Base-by-base conservation (phyloP, 805 yeast species). In the Starmerella lactis-condensi region DNA sequence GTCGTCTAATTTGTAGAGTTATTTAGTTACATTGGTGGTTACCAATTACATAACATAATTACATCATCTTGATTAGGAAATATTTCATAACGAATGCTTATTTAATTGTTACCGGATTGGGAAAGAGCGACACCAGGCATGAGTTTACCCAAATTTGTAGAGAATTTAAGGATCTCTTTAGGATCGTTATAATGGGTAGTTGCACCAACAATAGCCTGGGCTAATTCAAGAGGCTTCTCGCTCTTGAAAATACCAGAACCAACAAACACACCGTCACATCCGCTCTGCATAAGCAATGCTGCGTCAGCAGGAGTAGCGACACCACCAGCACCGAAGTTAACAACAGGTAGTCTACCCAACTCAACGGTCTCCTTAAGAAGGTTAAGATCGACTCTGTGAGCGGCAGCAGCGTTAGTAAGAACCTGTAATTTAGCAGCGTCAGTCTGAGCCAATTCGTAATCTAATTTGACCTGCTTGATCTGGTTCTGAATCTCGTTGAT, bases 291-390 rank as follows among this genome's bases (percentile, higher is more conserved):
- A 53, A 78, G 69, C 40, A 77, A 56, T 14, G 89, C 89, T 17
- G 91, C 91, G 52, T 76, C 91, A 6, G 83, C 72, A 21, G 91
- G 91, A 9, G 91, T 74, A 7, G 91, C 89, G 31, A 76, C 74
- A 36, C 91, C 91, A 26, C 91, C 91, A 18, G 89, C 89, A 24
- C 89, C 85, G 48, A 76, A 76, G 57, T 75, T 76, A 33, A 77
- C 89, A 26, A 76, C 91, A 1, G 83, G 83, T 38, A 76, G 61
- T 45, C 69, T 67, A 20, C 78, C 78, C 7, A 56, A 52, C 39
- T 59, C 57, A 26, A 60, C 61, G 30, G 69, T 58, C 30, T 39
- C 30, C 39, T 61, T 54, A 34, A 77, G 54, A 28, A 68, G 51
- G n/a, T 60, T 62, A 17, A 58, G 58, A 15, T 76, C 69, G 14